Percentiles rank a stretch among this genome's conserved stretches.
phyloP scores from a whole-genome alignment of 129 eudicot species.

The Cynara cardunculus region DNA sequence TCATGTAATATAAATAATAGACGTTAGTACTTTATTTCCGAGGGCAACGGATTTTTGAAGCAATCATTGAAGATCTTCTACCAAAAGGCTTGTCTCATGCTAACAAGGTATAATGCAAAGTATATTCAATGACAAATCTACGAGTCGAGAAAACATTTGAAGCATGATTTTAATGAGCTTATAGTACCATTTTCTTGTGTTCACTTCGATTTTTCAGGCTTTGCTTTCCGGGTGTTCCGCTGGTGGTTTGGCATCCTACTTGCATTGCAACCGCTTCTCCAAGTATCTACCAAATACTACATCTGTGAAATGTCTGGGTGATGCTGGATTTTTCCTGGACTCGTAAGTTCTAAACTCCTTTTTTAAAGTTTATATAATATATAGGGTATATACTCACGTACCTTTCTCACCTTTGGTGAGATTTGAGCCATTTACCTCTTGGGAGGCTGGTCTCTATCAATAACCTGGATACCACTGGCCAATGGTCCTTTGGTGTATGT shows the following conservation, averaged over 20 bases:
- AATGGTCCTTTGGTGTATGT: not conserved
- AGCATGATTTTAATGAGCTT: not conserved
- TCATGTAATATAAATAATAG: conserved; percentile 47
- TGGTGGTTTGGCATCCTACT: conserved; percentile 82
- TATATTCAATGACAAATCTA: not conserved
- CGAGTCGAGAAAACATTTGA: not conserved
- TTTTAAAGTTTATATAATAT: not conserved
- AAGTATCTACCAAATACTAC: conserved; percentile 66
- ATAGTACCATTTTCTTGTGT: not conserved
- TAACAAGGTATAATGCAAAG: conserved; percentile 50
- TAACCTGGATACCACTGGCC: not conserved
- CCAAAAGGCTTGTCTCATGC: conserved; percentile 78
- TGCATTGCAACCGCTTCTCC: conserved; percentile 79
- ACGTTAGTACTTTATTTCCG: conserved; percentile 82
- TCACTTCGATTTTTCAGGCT: conserved; percentile 44
- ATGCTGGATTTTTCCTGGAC: conserved; percentile 90
- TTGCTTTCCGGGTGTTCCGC: conserved; percentile 98
- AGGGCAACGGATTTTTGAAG: conserved; percentile 92
- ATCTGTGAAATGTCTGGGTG: conserved; percentile 85
- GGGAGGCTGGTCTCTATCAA: not conserved
- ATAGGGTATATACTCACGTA: not conserved
- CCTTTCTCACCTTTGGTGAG: not conserved
- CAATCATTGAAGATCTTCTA: conserved; percentile 79
- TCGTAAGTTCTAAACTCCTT: conserved; percentile 44
- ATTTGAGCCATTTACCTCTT: not conserved